Evolutionary conservation across 73 alveolate species (phyloP).

Genomic region (Diophrys appendiculata): DNA sequence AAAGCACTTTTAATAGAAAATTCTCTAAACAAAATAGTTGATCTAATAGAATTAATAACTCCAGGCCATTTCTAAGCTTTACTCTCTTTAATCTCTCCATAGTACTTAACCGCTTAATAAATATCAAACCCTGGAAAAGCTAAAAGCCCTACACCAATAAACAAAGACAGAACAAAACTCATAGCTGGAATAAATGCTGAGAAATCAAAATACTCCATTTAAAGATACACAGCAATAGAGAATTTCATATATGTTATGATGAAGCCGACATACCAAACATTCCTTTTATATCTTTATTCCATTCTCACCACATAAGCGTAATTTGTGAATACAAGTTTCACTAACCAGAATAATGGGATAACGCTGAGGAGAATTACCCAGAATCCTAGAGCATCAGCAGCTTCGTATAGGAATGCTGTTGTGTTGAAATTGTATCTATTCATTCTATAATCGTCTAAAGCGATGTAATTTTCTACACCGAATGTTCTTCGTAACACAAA

Average conservation of each 20-base stretch:
- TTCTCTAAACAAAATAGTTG: not conserved
- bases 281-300: conserved; percentile 1
- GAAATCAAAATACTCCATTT: not conserved
- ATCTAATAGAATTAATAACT: not conserved
- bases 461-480: not conserved
- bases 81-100: not conserved
- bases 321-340: not conserved
- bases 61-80: not conserved
- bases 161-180: not conserved
- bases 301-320: not conserved
- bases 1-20: conserved; percentile 4
- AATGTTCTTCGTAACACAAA: not conserved
- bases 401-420: conserved; percentile 4
- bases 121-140: conserved; percentile 24
- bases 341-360: not conserved
- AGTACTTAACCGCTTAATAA: conserved; percentile 4
- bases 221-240: not conserved
- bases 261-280: not conserved
- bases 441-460: not conserved
- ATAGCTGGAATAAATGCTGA: not conserved
- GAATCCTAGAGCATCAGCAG: conserved; percentile 11
- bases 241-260: not conserved
- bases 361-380: not conserved
- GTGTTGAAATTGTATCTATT: not conserved
- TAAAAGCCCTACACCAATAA: not conserved